Base-by-base conservation (phyloP, 345 rosid species). In the Gossypium arboreum region DNA sequence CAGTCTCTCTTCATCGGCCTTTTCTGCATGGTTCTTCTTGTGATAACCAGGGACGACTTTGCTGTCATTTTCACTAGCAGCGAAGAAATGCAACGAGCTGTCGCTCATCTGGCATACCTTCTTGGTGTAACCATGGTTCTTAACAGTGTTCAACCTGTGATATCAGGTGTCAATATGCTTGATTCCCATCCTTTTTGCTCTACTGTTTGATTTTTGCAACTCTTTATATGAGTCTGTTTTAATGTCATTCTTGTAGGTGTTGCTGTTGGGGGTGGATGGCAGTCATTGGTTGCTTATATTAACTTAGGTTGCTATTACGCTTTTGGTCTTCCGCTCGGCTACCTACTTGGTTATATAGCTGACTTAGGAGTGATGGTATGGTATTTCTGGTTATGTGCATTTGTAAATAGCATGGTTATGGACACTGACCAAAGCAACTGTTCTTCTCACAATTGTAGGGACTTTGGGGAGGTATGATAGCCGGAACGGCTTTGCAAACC, bases 231-330 rank as follows among this genome's bases (percentile, higher is more conserved):
- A 34, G 20, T 12, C 18, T 70, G 61, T 44, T 57, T 0, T 64
- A 3, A 20, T 20, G 20, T 2, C 34, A 9, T 58, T 72, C 39
- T 2, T 16, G 17, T 62, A 94, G 98, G 98, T 68, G 98, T 92
- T 73, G 97, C 97, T 29, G 66, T 94, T 10, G 94, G 98, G 5
- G 92, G 87, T 29, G 98, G 98, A 29, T 94, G 98, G 97, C 98
- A 94, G 85, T 87, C 85, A 0, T 57, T 84, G 73, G 98, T 94
- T 54, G 98, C 97, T 48, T 92, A 87, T 20, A 87, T 92, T 57
- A 94, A 94, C 82, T 72, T 94, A 47, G 92, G 92, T 18, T 84
- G 84, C 69, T 90, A 90, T 76, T 90, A 94, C 72, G 44, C 87
- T 52, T 89, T 92, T 2, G 98, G 98, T 11, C 83, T 90, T 17